phyloP scores from a whole-genome alignment of 2,329 filamentous ascomycete species.

The Neoascochyta sp. region DNA sequence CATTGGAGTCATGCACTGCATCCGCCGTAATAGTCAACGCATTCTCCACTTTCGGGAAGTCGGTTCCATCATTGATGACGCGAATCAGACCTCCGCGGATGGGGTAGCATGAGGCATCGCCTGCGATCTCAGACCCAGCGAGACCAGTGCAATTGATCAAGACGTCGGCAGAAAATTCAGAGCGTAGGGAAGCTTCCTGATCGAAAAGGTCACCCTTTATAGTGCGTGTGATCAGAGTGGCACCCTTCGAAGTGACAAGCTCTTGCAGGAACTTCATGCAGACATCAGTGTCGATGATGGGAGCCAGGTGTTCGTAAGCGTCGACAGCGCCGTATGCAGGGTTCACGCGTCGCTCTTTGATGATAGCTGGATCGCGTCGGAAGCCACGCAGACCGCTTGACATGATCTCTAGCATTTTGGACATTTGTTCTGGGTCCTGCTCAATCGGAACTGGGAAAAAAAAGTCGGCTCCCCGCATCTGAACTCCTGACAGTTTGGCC shows the following conservation, averaged over 20 bases:
- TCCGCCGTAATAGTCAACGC: slow-evolving; percentile 44
- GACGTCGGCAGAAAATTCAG: slow-evolving; percentile 34
- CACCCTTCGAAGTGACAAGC: slow-evolving; percentile 44
- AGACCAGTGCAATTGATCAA: slow-evolving; percentile 47
- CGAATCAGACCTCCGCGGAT: slow-evolving; percentile 46
- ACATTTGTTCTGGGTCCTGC: slow-evolving; percentile 29
- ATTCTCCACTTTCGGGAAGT: slow-evolving; percentile 43
- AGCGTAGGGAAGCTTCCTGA: slow-evolving; percentile 35
- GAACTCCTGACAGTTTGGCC: slow-evolving; percentile 33
- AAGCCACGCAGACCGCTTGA: slow-evolving; percentile 41
- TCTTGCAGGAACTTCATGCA: slow-evolving; percentile 44
- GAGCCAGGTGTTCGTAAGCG: slow-evolving; percentile 46
- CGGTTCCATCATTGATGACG: slow-evolving; percentile 45
- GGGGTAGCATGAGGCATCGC: slow-evolving; percentile 42
- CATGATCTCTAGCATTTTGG: slow-evolving; percentile 44
- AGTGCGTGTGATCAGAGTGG: slow-evolving; percentile 38
- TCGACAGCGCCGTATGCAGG: slow-evolving; percentile 39
- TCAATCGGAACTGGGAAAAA: slow-evolving; percentile 41
- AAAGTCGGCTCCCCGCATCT: slow-evolving; percentile 41
- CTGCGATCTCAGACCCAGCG: slow-evolving; percentile 36
- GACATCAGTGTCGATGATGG: slow-evolving; percentile 47
- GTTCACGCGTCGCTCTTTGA: slow-evolving; percentile 37
- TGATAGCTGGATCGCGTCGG: slow-evolving; percentile 25
- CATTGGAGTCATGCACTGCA: slow-evolving; percentile 32
- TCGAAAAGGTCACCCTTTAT: slow-evolving; percentile 38